These are phyloP conservation scores for Pythium brassicae DNA, from an alignment of 352 stramenopile genomes.

Conservation along the genomic window DNA sequence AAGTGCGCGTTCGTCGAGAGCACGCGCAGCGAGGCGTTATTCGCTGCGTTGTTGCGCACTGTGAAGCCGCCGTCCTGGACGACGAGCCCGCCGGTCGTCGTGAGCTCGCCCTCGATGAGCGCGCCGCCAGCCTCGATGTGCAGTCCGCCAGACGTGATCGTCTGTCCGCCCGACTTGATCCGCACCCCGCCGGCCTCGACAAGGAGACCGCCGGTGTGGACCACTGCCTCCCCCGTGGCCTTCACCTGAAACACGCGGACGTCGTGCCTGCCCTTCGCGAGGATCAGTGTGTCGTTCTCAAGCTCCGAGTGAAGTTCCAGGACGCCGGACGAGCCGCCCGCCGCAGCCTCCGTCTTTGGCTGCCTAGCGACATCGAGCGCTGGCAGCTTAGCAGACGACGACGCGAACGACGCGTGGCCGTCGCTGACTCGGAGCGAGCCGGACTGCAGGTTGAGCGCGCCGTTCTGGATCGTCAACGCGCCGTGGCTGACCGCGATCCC, in stretches of 20 bases:
- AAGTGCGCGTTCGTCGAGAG: constrained; percentile 45
- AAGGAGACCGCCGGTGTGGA: constrained; percentile 52
- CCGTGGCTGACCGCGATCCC: constrained; percentile 43
- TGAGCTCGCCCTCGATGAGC: constrained; percentile 49
- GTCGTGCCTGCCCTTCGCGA: constrained; percentile 19
- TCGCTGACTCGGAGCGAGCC: constrained; percentile 38
- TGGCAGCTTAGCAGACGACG: constrained; percentile 3
- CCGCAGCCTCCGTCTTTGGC: constrained; percentile 6
- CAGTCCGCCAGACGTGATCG: constrained; percentile 55
- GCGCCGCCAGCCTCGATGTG: constrained; percentile 50
- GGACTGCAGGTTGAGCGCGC: constrained; percentile 32
- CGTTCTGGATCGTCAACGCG: constrained; percentile 35
- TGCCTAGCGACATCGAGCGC: constrained; percentile 7
- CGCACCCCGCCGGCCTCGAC: constrained; percentile 46
- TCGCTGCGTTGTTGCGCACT: constrained; percentile 39
- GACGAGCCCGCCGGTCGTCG: constrained; percentile 43
- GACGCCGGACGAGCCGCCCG: constrained; percentile 7
- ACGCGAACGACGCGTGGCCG: constrained; percentile 13
- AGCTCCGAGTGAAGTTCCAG: constrained; percentile 14
- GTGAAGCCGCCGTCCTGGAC: constrained; percentile 59
- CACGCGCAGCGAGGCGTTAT: constrained; percentile 38
- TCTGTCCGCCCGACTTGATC: constrained; percentile 52
- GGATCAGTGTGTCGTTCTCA: constrained; percentile 21
- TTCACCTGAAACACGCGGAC: constrained; percentile 52
- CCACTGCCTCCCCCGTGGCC: constrained; percentile 38